These are phyloP conservation scores for Verticillium nubilum DNA, from an alignment of 2,329 filamentous ascomycete genomes.

Conservation along the genomic window DNA sequence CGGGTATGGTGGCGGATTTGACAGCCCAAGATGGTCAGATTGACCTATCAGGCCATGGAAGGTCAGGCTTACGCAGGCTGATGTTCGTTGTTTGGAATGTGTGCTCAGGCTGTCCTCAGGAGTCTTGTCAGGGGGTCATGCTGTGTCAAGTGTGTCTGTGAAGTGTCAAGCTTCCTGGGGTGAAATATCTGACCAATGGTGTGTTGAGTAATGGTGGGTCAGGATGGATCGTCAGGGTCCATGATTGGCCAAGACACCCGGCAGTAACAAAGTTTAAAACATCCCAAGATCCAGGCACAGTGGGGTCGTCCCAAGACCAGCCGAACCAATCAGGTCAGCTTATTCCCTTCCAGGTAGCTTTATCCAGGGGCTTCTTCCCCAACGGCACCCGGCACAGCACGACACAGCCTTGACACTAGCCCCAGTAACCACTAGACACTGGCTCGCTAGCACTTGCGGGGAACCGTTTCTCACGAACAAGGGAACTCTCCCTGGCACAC, in stretches of 20 bases:
- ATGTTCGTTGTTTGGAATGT: neutral
- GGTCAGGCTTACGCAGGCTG: neutral
- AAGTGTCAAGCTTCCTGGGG: neutral
- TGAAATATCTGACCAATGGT: neutral
- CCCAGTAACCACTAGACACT: neutral
- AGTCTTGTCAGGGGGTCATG: neutral
- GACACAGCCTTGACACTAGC: neutral
- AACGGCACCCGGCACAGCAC: neutral
- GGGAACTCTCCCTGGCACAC: neutral
- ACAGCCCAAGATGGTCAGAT: neutral
- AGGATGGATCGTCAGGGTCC: neutral
- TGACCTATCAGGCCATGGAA: neutral
- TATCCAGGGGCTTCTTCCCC: neutral
- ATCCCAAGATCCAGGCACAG: neutral
- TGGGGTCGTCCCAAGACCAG: neutral
- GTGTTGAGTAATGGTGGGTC: neutral
- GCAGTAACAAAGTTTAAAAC: neutral
- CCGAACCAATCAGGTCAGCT: neutral
- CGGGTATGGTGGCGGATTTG: neutral
- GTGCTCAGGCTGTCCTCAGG: neutral
- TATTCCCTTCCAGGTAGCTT: neutral
- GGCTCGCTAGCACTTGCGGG: neutral
- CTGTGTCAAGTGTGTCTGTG: neutral
- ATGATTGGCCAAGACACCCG: neutral
- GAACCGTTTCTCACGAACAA: neutral